These are phyloP conservation scores for Heterobasidion occidentale DNA, from an alignment of 1,284 basidiomycete genomes.

Conservation along the genomic window DNA sequence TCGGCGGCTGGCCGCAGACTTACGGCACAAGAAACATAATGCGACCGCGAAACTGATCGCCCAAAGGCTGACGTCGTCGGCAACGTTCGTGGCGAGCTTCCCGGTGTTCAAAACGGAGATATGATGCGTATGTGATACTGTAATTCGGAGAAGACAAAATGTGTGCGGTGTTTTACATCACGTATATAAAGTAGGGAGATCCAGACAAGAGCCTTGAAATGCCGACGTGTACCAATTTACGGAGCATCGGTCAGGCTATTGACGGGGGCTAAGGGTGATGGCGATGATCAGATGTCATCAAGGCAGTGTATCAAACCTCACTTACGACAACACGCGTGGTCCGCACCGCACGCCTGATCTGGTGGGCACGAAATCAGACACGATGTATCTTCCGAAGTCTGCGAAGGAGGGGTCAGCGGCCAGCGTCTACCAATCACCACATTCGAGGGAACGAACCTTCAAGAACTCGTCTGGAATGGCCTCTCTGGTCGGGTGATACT, in stretches of 20 bases:
- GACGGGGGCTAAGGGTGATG: constrained; percentile 1
- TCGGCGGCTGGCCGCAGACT: constrained; percentile 47
- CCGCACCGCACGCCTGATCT: constrained; percentile 55
- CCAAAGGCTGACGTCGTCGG: constrained; percentile 52
- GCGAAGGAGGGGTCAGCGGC: background rate
- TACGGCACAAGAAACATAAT: constrained; percentile 43
- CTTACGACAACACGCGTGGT: constrained; percentile 78
- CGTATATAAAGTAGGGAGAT: background rate
- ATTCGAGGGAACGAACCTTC: constrained; percentile 28
- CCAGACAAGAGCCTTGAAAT: background rate
- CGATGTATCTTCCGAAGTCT: constrained; percentile 22
- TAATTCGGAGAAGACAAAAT: background rate
- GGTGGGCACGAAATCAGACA: constrained; percentile 43
- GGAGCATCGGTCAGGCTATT: background rate
- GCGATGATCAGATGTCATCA: background rate
- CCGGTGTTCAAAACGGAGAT: constrained; percentile 51
- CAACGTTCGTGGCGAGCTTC: constrained; percentile 64
- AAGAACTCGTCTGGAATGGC: constrained; percentile 36
- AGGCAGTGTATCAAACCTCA: constrained; percentile 11
- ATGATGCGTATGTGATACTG: constrained; percentile 14
- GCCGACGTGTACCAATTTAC: no score
- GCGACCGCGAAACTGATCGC: constrained; percentile 44
- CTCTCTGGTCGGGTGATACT: constrained; percentile 44
- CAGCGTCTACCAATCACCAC: constrained; percentile 33
- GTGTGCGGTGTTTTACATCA: background rate